Evolutionary conservation across 495 filamentous ascomycete species (phyloP).

Genomic region (Geopyxis carbonaria): DNA sequence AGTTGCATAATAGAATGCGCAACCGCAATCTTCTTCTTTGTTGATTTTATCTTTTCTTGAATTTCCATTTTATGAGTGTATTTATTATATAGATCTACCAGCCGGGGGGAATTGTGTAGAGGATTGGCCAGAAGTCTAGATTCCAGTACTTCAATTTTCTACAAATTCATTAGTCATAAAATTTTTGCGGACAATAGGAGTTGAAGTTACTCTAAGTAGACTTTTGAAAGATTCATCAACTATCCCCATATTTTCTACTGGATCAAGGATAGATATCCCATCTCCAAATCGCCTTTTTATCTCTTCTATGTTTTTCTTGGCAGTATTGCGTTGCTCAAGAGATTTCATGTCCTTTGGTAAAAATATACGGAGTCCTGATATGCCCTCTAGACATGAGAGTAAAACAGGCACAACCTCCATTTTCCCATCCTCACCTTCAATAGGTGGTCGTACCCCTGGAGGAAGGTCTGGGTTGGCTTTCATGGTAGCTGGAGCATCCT

Average conservation of each 20-base stretch:
- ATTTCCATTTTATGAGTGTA: slow-evolving; percentile 68
- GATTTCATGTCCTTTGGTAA: slow-evolving; percentile 55
- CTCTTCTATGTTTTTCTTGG: slow-evolving; percentile 54
- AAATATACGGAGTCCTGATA: slow-evolving; percentile 63
- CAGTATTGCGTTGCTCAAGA: slow-evolving; percentile 41
- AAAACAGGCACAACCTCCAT: slow-evolving; percentile 78
- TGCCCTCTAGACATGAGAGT: slow-evolving; percentile 61
- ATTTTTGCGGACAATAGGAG: not conserved
- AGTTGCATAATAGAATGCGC: slow-evolving; percentile 76
- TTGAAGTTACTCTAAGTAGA: slow-evolving; percentile 49
- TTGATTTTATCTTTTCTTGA: slow-evolving; percentile 57
- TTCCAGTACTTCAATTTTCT: slow-evolving; percentile 94
- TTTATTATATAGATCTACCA: slow-evolving; percentile 65
- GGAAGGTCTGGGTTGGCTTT: slow-evolving; percentile 45
- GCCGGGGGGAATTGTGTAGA: slow-evolving; percentile 68
- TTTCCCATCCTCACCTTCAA: slow-evolving; percentile 46
- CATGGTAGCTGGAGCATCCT: slow-evolving; percentile 39
- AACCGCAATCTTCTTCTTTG: slow-evolving; percentile 69
- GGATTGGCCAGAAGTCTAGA: slow-evolving; percentile 77
- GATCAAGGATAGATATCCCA: slow-evolving; percentile 72
- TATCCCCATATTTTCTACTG: slow-evolving; percentile 88
- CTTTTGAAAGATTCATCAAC: slow-evolving; percentile 84
- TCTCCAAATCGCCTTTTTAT: slow-evolving; percentile 78
- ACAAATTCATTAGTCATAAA: not conserved
- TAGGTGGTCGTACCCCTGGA: slow-evolving; percentile 42